phyloP scores from a whole-genome alignment of 345 rosid species.

The Erysimum cheiranthoides region DNA sequence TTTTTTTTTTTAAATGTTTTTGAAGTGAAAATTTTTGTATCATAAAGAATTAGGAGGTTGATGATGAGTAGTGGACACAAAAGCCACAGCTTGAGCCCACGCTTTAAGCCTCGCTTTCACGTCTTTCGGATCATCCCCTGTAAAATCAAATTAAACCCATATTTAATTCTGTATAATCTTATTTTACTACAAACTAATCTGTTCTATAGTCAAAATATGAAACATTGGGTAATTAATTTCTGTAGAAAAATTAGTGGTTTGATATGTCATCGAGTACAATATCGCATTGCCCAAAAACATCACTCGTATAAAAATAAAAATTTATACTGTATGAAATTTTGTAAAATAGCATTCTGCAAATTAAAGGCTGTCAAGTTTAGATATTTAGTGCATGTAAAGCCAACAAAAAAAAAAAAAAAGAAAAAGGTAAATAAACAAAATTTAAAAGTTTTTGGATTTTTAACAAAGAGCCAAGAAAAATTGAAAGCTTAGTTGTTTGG shows the following conservation, averaged over 20 bases:
- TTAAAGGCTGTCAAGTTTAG: background rate
- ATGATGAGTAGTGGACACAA: conserved; percentile 58
- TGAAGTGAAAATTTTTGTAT: background rate
- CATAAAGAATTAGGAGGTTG: conserved; percentile 47
- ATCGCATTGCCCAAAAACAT: too few species aligned
- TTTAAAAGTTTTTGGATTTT: background rate
- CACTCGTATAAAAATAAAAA: too few species aligned
- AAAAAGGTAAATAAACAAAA: background rate
- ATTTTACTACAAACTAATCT: background rate
- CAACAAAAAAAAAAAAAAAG: background rate
- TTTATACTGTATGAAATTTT: too few species aligned
- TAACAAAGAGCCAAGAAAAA: background rate
- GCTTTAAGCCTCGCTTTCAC: conserved; percentile 93
- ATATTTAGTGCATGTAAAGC: background rate
- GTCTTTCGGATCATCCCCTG: conserved; percentile 93
- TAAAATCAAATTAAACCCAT: background rate
- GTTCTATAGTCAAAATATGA: background rate
- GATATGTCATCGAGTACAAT: too few species aligned
- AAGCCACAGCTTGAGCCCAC: conserved; percentile 97
- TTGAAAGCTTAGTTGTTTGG: background rate
- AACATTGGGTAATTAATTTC: background rate
- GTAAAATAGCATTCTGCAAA: background rate
- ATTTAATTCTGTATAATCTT: background rate
- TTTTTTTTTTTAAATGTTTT: background rate
- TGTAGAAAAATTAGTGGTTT: too few species aligned